Evolutionary conservation across 352 stramenopile species (phyloP).

Genomic region (Saprolegnia diclina): DNA sequence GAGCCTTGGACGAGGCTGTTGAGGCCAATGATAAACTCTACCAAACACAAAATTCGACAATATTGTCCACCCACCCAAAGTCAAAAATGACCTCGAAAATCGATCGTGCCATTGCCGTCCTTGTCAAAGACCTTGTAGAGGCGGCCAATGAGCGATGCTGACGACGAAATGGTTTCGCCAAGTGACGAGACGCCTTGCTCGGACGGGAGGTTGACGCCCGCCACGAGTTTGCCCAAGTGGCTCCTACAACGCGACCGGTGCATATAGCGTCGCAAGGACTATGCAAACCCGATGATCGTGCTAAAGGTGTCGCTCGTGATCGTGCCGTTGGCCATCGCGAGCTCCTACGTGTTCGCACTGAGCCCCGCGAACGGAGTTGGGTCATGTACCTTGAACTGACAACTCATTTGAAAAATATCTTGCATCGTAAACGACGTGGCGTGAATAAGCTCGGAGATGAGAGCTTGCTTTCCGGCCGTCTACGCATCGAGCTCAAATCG

Average conservation of each 20-base stretch:
- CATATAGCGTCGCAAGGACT: too few relatives aligned
- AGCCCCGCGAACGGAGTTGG: too few relatives aligned
- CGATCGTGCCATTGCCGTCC: constrained; percentile 43
- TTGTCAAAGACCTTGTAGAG: constrained; percentile 41
- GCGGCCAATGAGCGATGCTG: constrained; percentile 39
- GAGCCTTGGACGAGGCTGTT: constrained; percentile 40
- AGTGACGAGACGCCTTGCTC: constrained; percentile 26
- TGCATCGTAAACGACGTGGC: constrained; percentile 39
- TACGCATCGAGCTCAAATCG: not conserved
- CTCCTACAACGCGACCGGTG: constrained; percentile 3
- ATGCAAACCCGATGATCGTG: constrained; percentile 37
- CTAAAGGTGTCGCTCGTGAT: constrained; percentile 43
- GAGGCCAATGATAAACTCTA: constrained; percentile 45
- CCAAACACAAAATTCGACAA: too few relatives aligned
- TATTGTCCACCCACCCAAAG: not conserved
- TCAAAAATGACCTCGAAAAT: constrained; percentile 31
- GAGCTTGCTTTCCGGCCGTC: constrained; percentile 37
- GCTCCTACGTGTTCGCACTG: too few relatives aligned
- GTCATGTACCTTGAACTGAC: constrained; percentile 46
- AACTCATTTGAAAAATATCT: constrained; percentile 48
- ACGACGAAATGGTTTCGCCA: constrained; percentile 41
- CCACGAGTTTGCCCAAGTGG: constrained; percentile 14
- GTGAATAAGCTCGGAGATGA: constrained; percentile 41
- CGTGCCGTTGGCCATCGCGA: constrained; percentile 36
- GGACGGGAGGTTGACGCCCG: not conserved